Evolutionary conservation across 1,284 basidiomycete species (phyloP), one percentile per base, ranked within the genome.

Genomic region (Lentinula novae-zelandiae): DNA sequence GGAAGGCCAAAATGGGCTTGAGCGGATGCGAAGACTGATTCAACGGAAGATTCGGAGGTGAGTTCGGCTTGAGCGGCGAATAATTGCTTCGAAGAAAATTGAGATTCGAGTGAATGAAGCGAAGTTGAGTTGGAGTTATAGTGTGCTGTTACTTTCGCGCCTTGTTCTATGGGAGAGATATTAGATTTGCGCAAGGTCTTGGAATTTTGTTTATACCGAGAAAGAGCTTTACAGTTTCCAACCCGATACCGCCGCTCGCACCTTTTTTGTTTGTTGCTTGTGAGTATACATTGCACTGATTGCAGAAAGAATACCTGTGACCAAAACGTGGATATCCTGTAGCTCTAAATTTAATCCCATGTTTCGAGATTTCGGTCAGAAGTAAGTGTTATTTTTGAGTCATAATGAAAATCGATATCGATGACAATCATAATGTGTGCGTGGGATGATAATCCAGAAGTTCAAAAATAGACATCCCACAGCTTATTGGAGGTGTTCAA

Each of bases 61-160:
- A 92, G 78, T 65, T 92, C 78, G 1, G 85, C 86, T 68, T 84
- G 82, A 3, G 81, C 71, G 12, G 75, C 64, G 39, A 77, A 74
- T 5, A 83, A 20, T 15, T 71, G 72, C n/a, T 67, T 22, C 2
- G 55, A 65, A 4, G 72, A 63, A 61, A 76, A 79, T 55, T 75
- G 69, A 9, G 68, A 67, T 13, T 73, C 58, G 15, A 89, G 73
- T 1, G 76, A 71, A 6, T 78, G 70, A 10, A 90, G 73, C 0
- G 83, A 71, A 0, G 71, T 68, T 15, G 73, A 66, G 49, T 79
- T 85, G 10, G 81, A 79, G 71, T 90, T 86, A 72, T 87, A 92
- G 68, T 91, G 88, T 0, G 87, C 89, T 0, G 87, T 85, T 7
- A 92, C 87, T 62, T 79, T 80, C 3, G 89, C 86, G 3, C 87